phyloP scores from a whole-genome alignment of 345 rosid species.

The Euphorbia pulcherrima region DNA sequence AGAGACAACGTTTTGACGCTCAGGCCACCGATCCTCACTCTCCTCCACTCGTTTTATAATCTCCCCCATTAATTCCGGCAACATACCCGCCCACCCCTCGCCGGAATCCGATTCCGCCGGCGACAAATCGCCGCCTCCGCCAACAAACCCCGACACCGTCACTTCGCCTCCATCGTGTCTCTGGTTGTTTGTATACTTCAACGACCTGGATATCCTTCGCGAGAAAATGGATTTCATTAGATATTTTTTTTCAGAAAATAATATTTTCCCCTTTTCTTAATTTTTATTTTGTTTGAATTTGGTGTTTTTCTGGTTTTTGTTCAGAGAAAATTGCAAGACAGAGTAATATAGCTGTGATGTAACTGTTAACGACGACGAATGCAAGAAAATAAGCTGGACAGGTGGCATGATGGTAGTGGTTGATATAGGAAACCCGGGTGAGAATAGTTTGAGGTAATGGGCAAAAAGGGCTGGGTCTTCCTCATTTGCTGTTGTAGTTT shows the following conservation, averaged over 20 bases:
- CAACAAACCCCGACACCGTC: neutral
- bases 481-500: neutral
- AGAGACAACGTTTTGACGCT: conserved; percentile 58
- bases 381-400: neutral
- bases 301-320: neutral
- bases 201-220: conserved; percentile 59
- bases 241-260: no score
- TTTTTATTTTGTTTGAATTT: neutral
- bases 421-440: neutral
- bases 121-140: conserved; percentile 11
- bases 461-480: neutral
- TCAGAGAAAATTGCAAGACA: neutral
- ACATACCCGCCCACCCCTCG: conserved; percentile 57
- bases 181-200: conserved; percentile 20
- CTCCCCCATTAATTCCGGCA: conserved; percentile 76
- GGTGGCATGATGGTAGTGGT: neutral
- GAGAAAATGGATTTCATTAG: conserved; percentile 51
- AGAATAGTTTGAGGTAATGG: neutral
- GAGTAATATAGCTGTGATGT: conserved; percentile 4
- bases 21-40: conserved; percentile 70
- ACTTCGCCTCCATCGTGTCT: conserved; percentile 7
- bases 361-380: neutral
- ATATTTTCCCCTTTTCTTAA: neutral
- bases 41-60: conserved; percentile 76
- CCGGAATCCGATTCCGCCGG: conserved; percentile 17